These are phyloP conservation scores for Chrysosporium keratinophilum DNA, from an alignment of 2,329 filamentous ascomycete genomes.

Conservation along the genomic window DNA sequence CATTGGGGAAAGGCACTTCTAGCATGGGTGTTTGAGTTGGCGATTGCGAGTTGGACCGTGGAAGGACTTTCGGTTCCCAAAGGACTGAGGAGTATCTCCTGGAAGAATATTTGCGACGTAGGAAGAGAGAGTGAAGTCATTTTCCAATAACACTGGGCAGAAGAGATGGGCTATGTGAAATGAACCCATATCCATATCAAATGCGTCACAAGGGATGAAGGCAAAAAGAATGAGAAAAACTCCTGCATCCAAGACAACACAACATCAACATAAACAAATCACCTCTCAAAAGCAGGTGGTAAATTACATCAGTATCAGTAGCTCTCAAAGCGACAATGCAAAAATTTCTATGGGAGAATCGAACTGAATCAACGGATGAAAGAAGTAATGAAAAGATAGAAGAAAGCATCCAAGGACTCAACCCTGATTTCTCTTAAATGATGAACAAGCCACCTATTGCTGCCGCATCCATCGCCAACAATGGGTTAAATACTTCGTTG, in stretches of 20 bases:
- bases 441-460: no score
- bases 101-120: conserved; percentile 17
- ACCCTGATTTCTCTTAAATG: not conserved
- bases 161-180: not conserved
- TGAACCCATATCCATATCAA: not conserved
- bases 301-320: not conserved
- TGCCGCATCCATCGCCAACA: no score
- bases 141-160: not conserved
- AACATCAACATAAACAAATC: not conserved
- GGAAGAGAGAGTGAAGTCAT: conserved; percentile 8
- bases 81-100: conserved; percentile 18
- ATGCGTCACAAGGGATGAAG: not conserved
- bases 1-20: conserved; percentile 20
- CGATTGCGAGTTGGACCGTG: conserved; percentile 22
- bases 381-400: no score
- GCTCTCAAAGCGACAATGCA: no score
- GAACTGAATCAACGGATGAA: no score
- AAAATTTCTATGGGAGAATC: no score
- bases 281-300: not conserved
- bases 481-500: no score
- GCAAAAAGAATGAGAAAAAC: not conserved
- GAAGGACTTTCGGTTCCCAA: conserved; percentile 20
- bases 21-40: conserved; percentile 24
- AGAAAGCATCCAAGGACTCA: not conserved
- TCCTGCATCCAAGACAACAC: not conserved